These are phyloP conservation scores for Centrapalus pauciflorus DNA, from an alignment of 129 eudicot species.

Conservation along the genomic window DNA sequence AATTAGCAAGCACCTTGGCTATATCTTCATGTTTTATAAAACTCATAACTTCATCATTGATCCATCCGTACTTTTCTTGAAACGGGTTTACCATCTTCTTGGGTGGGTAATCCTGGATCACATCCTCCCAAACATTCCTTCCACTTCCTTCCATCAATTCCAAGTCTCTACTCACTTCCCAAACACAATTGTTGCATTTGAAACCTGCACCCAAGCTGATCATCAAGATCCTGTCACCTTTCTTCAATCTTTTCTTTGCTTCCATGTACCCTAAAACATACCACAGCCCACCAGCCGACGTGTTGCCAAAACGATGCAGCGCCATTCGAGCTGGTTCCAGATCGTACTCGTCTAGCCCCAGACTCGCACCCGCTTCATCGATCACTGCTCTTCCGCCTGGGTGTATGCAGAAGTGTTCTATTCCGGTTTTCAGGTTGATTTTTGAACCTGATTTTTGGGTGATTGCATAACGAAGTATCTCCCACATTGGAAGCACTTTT, in stretches of 20 bases:
- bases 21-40: conserved; percentile 15
- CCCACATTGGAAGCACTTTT: conserved; percentile 41
- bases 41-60: conserved; percentile 15
- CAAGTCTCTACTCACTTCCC: conserved; percentile 71
- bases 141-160: too few relatives aligned
- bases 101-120: conserved; percentile 47
- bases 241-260: conserved; percentile 76
- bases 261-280: conserved; percentile 84
- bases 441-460: neutral
- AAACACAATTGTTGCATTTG: conserved; percentile 75
- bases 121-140: conserved; percentile 60
- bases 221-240: conserved; percentile 67
- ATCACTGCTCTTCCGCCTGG: conserved; percentile 87
- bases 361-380: conserved; percentile 42
- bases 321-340: conserved; percentile 75
- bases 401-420: conserved; percentile 66
- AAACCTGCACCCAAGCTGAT: conserved; percentile 85
- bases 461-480: conserved; percentile 34
- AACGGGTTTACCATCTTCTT: conserved; percentile 33
- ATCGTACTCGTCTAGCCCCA: conserved; percentile 49
- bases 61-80: conserved; percentile 60
- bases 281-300: conserved; percentile 73
- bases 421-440: conserved; percentile 46
- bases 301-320: conserved; percentile 71
- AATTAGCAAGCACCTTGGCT: neutral